A percentile compares a stretch with the other conserved stretches of the same genome.
These are phyloP conservation scores for Boletus subparvulus DNA, from an alignment of 768 basidiomycete genomes.

Conservation along the genomic window DNA sequence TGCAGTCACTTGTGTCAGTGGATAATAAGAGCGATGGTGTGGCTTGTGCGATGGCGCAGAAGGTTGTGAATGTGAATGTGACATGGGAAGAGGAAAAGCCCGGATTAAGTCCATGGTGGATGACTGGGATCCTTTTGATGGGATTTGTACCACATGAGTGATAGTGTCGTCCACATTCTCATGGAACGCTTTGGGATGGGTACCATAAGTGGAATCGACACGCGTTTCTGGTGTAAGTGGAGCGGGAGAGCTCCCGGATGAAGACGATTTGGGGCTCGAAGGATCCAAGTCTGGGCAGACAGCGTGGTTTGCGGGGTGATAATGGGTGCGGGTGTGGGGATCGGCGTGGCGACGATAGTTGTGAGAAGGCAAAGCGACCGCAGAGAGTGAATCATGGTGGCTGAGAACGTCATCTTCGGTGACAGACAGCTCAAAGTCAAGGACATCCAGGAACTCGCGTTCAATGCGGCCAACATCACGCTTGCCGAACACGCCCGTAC, in stretches of 20 bases:
- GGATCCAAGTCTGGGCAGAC: constrained; percentile 45
- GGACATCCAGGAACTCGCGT: constrained; percentile 77
- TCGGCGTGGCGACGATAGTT: constrained; percentile 27
- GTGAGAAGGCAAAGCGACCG: constrained; percentile 28
- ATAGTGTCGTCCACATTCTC: constrained; percentile 26
- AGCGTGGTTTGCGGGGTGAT: constrained; percentile 19
- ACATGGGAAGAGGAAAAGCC: constrained; percentile 48
- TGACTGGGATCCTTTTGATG: constrained; percentile 28
- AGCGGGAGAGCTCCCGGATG: constrained; percentile 35
- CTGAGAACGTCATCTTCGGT: constrained; percentile 61
- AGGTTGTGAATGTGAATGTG: constrained; percentile 28
- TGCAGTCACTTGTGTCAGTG: constrained; percentile 25
- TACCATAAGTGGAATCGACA: constrained; percentile 20
- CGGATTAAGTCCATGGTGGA: constrained; percentile 45
- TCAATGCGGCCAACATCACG: constrained; percentile 80
- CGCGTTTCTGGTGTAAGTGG: constrained; percentile 33
- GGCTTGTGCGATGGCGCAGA: constrained; percentile 24
- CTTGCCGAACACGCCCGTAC: constrained; percentile 79
- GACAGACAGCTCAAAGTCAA: constrained; percentile 71
- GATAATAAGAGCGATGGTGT: constrained; percentile 23
- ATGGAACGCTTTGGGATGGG: constrained; percentile 28
- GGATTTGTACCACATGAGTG: constrained; percentile 25
- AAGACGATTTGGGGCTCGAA: constrained; percentile 40
- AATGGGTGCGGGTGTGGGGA: constrained; percentile 19
- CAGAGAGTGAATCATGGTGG: constrained; percentile 39